Conservation (phyloP, 805 yeast species). For the Sugiyamaella lignohabitans region DNA sequence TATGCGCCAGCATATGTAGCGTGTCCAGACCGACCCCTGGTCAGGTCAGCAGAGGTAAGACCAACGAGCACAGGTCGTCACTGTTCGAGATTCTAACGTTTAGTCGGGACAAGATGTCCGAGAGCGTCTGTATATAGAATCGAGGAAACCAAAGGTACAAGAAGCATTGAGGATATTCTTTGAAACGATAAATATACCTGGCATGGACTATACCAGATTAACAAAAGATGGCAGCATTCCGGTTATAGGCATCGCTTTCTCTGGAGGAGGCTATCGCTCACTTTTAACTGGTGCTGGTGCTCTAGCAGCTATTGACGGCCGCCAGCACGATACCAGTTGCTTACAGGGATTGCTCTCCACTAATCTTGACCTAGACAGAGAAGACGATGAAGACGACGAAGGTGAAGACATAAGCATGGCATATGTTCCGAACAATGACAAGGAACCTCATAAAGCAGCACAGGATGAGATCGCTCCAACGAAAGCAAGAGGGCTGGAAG, state of each 20-base stretch:
- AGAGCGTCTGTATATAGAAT: slow-evolving; percentile 23
- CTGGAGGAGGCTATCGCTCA: slow-evolving; percentile 92
- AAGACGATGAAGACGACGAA: background rate
- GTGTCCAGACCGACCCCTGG: slow-evolving; percentile 12
- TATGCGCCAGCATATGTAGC: slow-evolving; percentile 15
- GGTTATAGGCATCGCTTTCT: slow-evolving; percentile 44
- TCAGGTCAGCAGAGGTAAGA: slow-evolving; percentile 10
- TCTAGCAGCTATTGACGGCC: slow-evolving; percentile 68
- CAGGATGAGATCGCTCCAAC: background rate
- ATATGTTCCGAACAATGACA: too few relatives aligned
- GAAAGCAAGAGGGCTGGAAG: slow-evolving; percentile 47
- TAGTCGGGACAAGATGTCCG: too few relatives aligned
- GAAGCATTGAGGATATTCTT: slow-evolving; percentile 38
- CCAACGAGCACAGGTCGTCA: too few relatives aligned
- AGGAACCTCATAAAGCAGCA: background rate
- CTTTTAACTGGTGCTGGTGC: slow-evolving; percentile 80
- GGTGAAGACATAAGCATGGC: too few relatives aligned
- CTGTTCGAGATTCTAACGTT: too few relatives aligned
- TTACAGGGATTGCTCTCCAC: background rate
- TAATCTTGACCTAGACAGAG: background rate
- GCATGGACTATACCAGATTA: slow-evolving; percentile 34
- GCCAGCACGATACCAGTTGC: slow-evolving; percentile 27
- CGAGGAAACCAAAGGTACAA: slow-evolving; percentile 12
- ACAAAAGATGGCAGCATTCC: slow-evolving; percentile 12
- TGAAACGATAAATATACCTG: slow-evolving; percentile 39